Percentiles rank a stretch among this genome's conserved stretches.
These are phyloP conservation scores for Lycium ferocissimum DNA, from an alignment of 257 asterid genomes.

Conservation along the genomic window DNA sequence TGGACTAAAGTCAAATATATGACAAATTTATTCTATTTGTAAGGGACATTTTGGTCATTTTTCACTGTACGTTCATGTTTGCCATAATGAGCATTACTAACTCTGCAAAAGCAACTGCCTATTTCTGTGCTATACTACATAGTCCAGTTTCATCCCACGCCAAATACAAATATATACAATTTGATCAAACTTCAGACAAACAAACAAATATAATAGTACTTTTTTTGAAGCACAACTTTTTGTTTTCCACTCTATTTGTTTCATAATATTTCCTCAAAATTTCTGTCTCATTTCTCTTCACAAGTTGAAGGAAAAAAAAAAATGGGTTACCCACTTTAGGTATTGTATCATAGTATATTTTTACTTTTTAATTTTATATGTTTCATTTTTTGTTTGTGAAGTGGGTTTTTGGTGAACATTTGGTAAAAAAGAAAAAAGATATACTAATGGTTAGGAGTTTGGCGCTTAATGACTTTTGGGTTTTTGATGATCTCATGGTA, in stretches of 20 bases:
- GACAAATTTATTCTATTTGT: too few species aligned
- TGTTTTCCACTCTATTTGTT: background rate
- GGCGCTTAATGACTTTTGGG: background rate
- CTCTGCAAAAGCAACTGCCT: conserved; percentile 14
- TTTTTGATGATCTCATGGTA: conserved; percentile 1
- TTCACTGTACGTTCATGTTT: background rate
- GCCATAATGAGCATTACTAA: background rate
- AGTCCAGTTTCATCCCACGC: too few species aligned
- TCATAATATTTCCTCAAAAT: background rate
- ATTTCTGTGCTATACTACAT: background rate
- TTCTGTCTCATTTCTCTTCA: background rate
- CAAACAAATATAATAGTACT: background rate
- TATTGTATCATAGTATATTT: background rate
- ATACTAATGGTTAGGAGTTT: background rate
- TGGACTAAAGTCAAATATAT: too few species aligned
- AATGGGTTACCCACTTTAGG: background rate
- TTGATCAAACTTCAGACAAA: background rate
- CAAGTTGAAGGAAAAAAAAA: background rate
- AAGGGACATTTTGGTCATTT: background rate
- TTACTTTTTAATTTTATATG: background rate
- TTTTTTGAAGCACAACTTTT: background rate
- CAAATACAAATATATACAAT: too few species aligned
- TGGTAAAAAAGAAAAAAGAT: background rate
- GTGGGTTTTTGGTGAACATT: background rate
- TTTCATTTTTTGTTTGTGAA: background rate